Percentiles rank a stretch among this genome's conserved stretches.
These are phyloP conservation scores for Beverwykella pulmonaria DNA, from an alignment of 495 filamentous ascomycete species.

Conservation along the genomic window DNA sequence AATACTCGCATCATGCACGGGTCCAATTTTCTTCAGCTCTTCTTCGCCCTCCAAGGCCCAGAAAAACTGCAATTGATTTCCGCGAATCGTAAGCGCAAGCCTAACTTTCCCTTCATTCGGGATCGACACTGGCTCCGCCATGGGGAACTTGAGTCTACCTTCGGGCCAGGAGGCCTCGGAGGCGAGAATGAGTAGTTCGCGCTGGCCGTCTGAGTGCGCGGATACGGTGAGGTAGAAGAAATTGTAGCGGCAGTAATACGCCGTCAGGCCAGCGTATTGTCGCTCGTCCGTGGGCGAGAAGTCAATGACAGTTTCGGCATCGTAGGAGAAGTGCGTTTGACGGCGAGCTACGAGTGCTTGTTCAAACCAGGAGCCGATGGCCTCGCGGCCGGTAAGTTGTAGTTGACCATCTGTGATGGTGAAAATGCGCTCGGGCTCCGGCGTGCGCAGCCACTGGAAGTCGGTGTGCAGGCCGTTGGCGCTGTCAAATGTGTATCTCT, in stretches of 20 bases:
- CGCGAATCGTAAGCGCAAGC: constrained; percentile 53
- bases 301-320: constrained; percentile 58
- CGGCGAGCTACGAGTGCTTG: constrained; percentile 57
- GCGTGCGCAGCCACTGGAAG: constrained; percentile 61
- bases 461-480: constrained; percentile 50
- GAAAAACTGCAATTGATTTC: constrained; percentile 54
- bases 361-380: constrained; percentile 59
- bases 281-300: constrained; percentile 57
- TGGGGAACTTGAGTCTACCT: constrained; percentile 46
- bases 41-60: constrained; percentile 49
- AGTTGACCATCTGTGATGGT: constrained; percentile 46
- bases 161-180: constrained; percentile 57
- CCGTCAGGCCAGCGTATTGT: constrained; percentile 60
- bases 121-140: constrained; percentile 48
- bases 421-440: constrained; percentile 59
- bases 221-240: constrained; percentile 62
- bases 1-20: constrained; percentile 56
- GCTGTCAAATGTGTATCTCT: constrained; percentile 53
- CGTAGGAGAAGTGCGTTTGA: constrained; percentile 59
- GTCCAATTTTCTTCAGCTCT: constrained; percentile 55
- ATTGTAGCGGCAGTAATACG: constrained; percentile 62
- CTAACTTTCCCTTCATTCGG: constrained; percentile 56
- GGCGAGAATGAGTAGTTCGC: constrained; percentile 56
- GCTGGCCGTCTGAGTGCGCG: constrained; percentile 56
- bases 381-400: constrained; percentile 53